Evolutionary conservation across 768 basidiomycete species (phyloP), one percentile per base, ranked within the genome.

Genomic region (Hebeloma cylindrosporum): DNA sequence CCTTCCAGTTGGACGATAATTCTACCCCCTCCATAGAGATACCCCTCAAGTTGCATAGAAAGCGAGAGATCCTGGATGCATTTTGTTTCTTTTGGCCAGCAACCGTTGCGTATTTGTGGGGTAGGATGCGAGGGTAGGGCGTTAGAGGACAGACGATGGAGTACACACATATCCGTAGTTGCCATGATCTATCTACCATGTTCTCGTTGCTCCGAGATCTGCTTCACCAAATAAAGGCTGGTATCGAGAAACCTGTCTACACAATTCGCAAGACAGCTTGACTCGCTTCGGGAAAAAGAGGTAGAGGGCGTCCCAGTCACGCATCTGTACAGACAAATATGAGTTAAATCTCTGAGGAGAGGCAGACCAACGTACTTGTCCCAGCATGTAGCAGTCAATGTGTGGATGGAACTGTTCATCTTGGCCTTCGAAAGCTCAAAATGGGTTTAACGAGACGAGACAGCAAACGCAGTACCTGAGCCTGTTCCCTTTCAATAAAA

Each of bases 201-300:
- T 34, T 56, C 20, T 26, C 60, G 52, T 53, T 79, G 75, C 50
- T 73, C 63, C 49, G 81, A 76, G 23, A 83, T 73, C 46, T 79
- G 75, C 51, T 80, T 79, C 45, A 96, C 83, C 72, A 97, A 77
- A 68, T 80, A 88, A 30, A 92, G 65, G 59, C 82, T 87, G 27
- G 83, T 80, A 69, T 97, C 94, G 56, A 97, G 70, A 71, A 96
- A 97, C 46, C 93, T 75, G 45, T 90, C 89, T 38, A 95, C 92
- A 60, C 94, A 96, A 67, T 94, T 93, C 41, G 76, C 70, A 37
- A 97, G 75, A 62, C 94, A 97, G 43, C 71, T 73, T 57, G 86
- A 82, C 68, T 97, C 94, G 29, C 78, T 69, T 37, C 84, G 73
- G 16, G 88, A 85, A 65, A 95, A 93, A 21, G 80, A 72, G 9